These are phyloP conservation scores for Aegilops longissima DNA, from an alignment of 176 grass and related monocot genomes.

Conservation along the genomic window DNA sequence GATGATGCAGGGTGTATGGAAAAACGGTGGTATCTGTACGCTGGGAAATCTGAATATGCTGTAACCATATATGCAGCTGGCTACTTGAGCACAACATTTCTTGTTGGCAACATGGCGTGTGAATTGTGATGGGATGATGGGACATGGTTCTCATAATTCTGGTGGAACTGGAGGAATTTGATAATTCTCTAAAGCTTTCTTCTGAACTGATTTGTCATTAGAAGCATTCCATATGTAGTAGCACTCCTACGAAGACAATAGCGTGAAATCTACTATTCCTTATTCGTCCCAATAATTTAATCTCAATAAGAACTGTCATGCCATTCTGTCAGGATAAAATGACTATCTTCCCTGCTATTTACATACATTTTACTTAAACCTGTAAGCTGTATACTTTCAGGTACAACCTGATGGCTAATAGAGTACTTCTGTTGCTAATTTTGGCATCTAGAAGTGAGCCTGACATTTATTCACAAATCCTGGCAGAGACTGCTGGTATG, in stretches of 20 bases:
- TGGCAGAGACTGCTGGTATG: slow-evolving; percentile 77
- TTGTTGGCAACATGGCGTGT: neutral
- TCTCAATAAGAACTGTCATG: slow-evolving; percentile 13
- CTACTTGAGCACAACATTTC: neutral
- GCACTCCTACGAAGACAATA: neutral
- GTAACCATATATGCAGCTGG: neutral
- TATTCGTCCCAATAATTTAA: slow-evolving; percentile 2
- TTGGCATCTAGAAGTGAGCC: slow-evolving; percentile 85
- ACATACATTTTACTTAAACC: neutral
- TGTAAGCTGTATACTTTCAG: slow-evolving; percentile 41
- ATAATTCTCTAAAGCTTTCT: neutral
- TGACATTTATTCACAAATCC: slow-evolving; percentile 64
- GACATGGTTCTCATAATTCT: neutral
- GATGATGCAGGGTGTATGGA: neutral
- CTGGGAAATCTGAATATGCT: neutral
- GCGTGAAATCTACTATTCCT: neutral
- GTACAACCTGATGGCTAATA: slow-evolving; percentile 99
- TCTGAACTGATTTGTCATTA: slow-evolving; percentile 9
- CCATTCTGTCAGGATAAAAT: neutral
- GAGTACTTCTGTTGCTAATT: slow-evolving; percentile 86
- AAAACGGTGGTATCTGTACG: neutral
- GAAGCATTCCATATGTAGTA: neutral
- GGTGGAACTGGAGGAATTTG: slow-evolving; percentile 1
- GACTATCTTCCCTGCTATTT: slow-evolving; percentile 4
- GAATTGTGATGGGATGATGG: neutral